Evolutionary conservation across 257 asterid species (phyloP).

Genomic region (Eustoma russellianum): DNA sequence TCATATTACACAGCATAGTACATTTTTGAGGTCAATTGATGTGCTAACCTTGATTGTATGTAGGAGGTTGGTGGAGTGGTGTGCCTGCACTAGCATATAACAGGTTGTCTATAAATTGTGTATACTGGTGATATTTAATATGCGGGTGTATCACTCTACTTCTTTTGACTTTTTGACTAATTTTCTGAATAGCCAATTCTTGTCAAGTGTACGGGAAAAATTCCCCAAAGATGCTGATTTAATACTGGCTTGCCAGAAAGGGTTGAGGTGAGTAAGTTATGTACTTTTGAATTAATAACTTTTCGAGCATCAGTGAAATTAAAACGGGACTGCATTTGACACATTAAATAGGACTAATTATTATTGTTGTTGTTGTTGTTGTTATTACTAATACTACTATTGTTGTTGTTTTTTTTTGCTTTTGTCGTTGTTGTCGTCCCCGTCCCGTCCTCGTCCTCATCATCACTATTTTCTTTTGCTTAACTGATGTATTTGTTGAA

Average conservation of each 20-base stretch:
- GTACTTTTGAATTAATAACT: not conserved
- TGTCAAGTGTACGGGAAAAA: slow-evolving; percentile 59
- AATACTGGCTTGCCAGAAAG: slow-evolving; percentile 93
- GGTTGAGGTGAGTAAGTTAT: slow-evolving; percentile 55
- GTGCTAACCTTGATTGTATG: not conserved
- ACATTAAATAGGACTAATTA: too few relatives aligned
- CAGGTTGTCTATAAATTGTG: slow-evolving; percentile 28
- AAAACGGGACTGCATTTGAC: not conserved
- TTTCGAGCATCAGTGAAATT: not conserved
- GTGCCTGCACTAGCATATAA: slow-evolving; percentile 63
- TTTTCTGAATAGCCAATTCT: slow-evolving; percentile 43
- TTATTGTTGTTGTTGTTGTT: too few relatives aligned
- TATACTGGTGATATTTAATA: not conserved
- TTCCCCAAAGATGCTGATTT: slow-evolving; percentile 77
- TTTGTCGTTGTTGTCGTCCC: too few relatives aligned
- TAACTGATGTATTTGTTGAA: not conserved
- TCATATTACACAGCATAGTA: too few relatives aligned
- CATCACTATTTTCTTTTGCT: too few relatives aligned
- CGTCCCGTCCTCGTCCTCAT: too few relatives aligned
- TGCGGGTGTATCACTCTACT: not conserved
- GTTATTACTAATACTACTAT: too few relatives aligned
- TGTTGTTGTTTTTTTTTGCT: too few relatives aligned
- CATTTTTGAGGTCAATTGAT: too few relatives aligned
- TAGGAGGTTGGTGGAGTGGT: slow-evolving; percentile 99
- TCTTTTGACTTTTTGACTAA: not conserved